A percentile compares a stretch with the other conserved stretches of the same genome.
Evolutionary conservation across 2,329 filamentous ascomycete genomes (phyloP).

Genomic region (Trichoderma sp.): DNA sequence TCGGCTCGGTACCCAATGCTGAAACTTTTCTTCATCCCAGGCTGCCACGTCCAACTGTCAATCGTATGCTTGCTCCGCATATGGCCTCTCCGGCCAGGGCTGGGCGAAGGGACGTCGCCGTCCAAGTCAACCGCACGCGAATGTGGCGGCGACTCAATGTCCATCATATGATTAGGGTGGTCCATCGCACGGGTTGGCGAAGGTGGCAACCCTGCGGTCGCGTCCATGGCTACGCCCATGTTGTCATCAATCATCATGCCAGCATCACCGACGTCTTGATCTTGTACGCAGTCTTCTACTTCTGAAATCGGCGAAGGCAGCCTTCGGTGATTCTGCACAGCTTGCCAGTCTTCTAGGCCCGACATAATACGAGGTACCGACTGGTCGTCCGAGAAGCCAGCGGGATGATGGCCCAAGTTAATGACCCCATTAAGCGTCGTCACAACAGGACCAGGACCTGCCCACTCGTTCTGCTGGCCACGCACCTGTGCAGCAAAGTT

Average conservation of each 20-base stretch:
- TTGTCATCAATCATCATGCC: conserved; percentile 35
- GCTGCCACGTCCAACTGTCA: conserved; percentile 59
- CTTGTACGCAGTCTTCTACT: conserved; percentile 47
- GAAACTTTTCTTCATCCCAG: conserved; percentile 66
- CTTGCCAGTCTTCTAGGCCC: conserved; percentile 47
- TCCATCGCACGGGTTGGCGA: conserved; percentile 38
- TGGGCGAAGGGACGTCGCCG: conserved; percentile 42
- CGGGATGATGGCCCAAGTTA: conserved; percentile 41
- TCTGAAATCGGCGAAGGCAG: conserved; percentile 61
- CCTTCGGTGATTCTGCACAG: conserved; percentile 51
- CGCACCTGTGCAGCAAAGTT: conserved; percentile 55
- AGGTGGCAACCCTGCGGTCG: conserved; percentile 22
- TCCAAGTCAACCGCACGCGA: conserved; percentile 30
- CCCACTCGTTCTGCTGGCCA: conserved; percentile 48
- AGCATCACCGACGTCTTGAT: conserved; percentile 32
- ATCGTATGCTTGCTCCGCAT: conserved; percentile 58
- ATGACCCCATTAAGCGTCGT: conserved; percentile 35
- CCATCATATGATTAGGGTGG: conserved; percentile 40
- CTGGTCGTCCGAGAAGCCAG: conserved; percentile 40
- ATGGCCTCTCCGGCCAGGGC: conserved; percentile 53
- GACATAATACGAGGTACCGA: conserved; percentile 50
- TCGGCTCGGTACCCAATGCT: conserved; percentile 76
- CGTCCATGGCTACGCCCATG: conserved; percentile 30
- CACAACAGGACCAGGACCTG: conserved; percentile 34
- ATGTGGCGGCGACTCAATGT: conserved; percentile 31